Conservation (phyloP, 2,329 filamentous ascomycete genomes). For the Ceratocystis smalleyi region DNA sequence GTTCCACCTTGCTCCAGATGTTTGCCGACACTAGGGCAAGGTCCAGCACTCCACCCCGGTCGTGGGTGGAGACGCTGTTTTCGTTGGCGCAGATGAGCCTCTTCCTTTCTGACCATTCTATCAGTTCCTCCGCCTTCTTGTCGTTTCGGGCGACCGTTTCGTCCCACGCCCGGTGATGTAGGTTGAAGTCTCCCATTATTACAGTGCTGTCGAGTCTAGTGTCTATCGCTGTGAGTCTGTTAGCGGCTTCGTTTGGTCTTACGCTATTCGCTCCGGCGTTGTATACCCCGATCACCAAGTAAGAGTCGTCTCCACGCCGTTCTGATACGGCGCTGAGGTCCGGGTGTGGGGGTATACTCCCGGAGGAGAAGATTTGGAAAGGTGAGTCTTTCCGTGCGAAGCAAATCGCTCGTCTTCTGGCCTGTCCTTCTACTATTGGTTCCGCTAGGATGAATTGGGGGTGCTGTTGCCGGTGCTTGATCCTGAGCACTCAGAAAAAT, state of each 20-base stretch:
- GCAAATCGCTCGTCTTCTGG: neutral
- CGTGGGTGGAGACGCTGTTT: neutral
- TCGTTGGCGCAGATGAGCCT: neutral
- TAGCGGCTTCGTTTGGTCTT: neutral
- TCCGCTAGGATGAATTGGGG: neutral
- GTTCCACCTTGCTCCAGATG: neutral
- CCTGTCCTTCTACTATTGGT: neutral
- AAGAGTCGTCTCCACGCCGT: neutral
- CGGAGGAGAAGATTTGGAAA: neutral
- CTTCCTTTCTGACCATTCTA: neutral
- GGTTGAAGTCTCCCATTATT: constrained; percentile 2
- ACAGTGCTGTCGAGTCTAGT: neutral
- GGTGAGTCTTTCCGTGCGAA: neutral
- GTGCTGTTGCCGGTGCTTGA: too few relatives aligned
- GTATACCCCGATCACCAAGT: neutral
- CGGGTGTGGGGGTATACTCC: neutral
- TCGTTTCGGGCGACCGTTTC: neutral
- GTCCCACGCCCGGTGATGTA: neutral
- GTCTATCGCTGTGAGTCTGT: neutral
- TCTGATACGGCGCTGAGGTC: neutral
- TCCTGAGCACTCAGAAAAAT: too few relatives aligned
- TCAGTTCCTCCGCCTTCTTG: neutral
- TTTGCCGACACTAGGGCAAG: neutral
- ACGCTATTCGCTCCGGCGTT: neutral
- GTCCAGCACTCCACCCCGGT: neutral